These are phyloP conservation scores for Colletotrichum tabaci DNA, from an alignment of 2,329 filamentous ascomycete genomes.

Conservation along the genomic window DNA sequence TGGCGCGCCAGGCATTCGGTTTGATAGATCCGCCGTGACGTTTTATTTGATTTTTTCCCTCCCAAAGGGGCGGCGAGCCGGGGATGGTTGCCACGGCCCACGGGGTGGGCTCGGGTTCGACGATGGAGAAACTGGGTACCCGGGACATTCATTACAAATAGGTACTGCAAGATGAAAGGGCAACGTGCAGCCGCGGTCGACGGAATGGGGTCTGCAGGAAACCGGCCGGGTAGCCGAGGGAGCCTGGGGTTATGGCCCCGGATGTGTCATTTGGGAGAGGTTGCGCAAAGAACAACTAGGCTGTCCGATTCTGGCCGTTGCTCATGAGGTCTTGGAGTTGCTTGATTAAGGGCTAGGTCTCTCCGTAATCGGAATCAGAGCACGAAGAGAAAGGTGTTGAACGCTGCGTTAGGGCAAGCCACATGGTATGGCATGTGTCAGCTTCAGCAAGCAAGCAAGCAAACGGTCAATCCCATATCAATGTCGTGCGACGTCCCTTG, in stretches of 20 bases:
- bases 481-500: slow-evolving; percentile 13
- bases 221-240: slow-evolving; percentile 3
- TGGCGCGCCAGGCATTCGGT: background rate
- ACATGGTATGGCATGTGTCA: slow-evolving; percentile 14
- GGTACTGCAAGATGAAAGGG: slow-evolving; percentile 34
- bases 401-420: slow-evolving; percentile 2
- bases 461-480: slow-evolving; percentile 1
- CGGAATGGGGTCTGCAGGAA: background rate
- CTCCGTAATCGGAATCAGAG: slow-evolving; percentile 19
- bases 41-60: background rate
- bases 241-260: background rate
- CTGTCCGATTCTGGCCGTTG: background rate
- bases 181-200: background rate
- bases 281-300: background rate
- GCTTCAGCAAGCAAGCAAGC: background rate
- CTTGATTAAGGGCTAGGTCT: background rate
- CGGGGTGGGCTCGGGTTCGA: slow-evolving; percentile 23
- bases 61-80: background rate
- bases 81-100: background rate
- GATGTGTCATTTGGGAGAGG: background rate
- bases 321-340: slow-evolving; percentile 15
- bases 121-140: slow-evolving; percentile 30
- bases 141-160: slow-evolving; percentile 39
- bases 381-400: background rate
- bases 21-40: background rate